phyloP scores from a whole-genome alignment of 371 early-diverging fungal genomes.

The Circinella umbellata region DNA sequence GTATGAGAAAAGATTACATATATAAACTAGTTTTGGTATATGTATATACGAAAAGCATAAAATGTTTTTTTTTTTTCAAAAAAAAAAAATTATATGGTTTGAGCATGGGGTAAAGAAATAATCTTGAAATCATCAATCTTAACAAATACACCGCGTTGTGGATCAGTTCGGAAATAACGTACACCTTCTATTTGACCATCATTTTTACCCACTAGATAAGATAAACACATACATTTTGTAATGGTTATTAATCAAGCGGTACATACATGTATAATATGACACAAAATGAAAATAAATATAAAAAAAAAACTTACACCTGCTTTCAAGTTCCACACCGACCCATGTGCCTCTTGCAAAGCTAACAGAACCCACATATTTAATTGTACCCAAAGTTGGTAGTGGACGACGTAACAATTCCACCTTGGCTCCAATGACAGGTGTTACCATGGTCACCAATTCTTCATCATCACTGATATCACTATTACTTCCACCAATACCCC shows the following conservation, averaged over 20 bases:
- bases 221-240: neutral
- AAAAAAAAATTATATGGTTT: neutral
- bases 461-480: constrained; percentile 27
- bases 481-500: constrained; percentile 23
- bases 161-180: constrained; percentile 48
- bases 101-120: constrained; percentile 19
- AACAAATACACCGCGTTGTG: constrained; percentile 47
- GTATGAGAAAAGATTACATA: neutral
- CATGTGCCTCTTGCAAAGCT: constrained; percentile 48
- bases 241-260: too few species aligned
- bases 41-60: neutral
- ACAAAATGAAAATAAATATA: neutral
- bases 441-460: constrained; percentile 27
- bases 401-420: constrained; percentile 45
- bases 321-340: constrained; percentile 52
- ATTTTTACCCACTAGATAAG: constrained; percentile 41
- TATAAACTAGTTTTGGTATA: neutral
- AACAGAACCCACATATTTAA: constrained; percentile 47
- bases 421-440: constrained; percentile 43
- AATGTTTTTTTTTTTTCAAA: neutral
- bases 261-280: neutral
- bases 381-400: constrained; percentile 45
- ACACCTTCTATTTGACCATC: constrained; percentile 42
- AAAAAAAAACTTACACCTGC: constrained; percentile 35
- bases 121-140: constrained; percentile 39